Conservation (phyloP, 148 eudicot genomes). For the Pouteria glomerata region DNA sequence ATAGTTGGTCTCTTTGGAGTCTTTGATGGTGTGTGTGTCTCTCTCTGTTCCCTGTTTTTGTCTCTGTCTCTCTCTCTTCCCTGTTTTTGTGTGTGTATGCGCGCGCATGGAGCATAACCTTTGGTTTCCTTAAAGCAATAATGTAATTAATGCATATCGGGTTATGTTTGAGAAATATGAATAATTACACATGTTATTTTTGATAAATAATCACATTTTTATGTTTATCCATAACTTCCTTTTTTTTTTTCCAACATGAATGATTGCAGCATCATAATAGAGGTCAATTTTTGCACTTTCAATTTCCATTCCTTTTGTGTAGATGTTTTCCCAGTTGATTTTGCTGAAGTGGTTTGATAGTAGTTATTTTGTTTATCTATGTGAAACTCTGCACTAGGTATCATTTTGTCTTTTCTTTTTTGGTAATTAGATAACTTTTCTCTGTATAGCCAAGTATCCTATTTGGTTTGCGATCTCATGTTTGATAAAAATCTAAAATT, state of each 20-base stretch:
- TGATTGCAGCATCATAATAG: not conserved
- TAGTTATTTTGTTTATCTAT: not conserved
- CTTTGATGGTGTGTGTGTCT: constrained; percentile 62
- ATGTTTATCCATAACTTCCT: no score
- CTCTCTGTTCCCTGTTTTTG: constrained; percentile 4
- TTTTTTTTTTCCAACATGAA: not conserved
- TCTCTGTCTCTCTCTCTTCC: not conserved
- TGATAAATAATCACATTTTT: no score
- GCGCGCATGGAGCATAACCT: not conserved
- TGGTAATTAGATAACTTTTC: not conserved
- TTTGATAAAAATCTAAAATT: not conserved
- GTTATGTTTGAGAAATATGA: not conserved
- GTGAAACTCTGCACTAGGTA: not conserved
- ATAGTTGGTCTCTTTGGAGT: constrained; percentile 92
- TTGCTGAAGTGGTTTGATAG: not conserved
- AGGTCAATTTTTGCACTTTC: not conserved
- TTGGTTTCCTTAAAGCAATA: not conserved
- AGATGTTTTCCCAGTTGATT: not conserved
- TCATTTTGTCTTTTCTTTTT: not conserved
- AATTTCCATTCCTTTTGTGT: not conserved
- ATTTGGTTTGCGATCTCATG: not conserved
- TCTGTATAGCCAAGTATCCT: not conserved
- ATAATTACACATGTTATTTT: not conserved
- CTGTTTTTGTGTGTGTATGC: no score
- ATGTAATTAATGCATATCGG: not conserved